A percentile compares a stretch with the other conserved stretches of the same genome.
These are phyloP conservation scores for Candida adriatica DNA, from an alignment of 805 yeast species.

Conservation along the genomic window DNA sequence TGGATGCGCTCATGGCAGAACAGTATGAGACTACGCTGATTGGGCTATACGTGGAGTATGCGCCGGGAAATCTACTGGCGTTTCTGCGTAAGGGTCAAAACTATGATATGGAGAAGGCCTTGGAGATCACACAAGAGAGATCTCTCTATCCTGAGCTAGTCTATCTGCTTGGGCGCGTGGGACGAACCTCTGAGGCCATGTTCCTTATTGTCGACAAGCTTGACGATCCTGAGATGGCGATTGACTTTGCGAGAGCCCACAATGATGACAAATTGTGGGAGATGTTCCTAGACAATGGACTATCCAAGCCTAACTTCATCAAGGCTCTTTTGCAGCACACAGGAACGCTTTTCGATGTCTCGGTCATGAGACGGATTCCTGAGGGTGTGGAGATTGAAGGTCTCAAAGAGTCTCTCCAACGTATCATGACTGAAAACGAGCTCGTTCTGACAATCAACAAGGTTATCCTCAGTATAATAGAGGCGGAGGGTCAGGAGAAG, in stretches of 20 bases:
- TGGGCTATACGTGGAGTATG: slow-evolving; percentile 55
- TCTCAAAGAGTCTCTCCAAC: slow-evolving; percentile 50
- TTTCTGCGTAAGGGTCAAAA: slow-evolving; percentile 55
- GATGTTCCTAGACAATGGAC: slow-evolving; percentile 61
- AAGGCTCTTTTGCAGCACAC: slow-evolving; percentile 64
- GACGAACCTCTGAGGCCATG: slow-evolving; percentile 72
- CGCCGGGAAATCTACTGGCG: slow-evolving; percentile 45
- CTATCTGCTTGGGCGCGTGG: slow-evolving; percentile 73
- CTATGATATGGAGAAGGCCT: slow-evolving; percentile 64
- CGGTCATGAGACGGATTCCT: slow-evolving; percentile 61
- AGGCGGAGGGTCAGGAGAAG: slow-evolving; percentile 39
- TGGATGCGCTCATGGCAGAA: slow-evolving; percentile 49
- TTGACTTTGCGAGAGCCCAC: slow-evolving; percentile 52
- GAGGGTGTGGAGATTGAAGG: slow-evolving; percentile 56
- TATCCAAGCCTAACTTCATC: slow-evolving; percentile 69
- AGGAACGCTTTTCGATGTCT: slow-evolving; percentile 60
- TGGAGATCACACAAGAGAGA: slow-evolving; percentile 51
- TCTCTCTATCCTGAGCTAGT: slow-evolving; percentile 66
- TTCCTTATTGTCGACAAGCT: slow-evolving; percentile 69
- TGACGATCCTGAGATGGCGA: slow-evolving; percentile 74
- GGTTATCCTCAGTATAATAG: slow-evolving; percentile 48
- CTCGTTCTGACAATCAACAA: slow-evolving; percentile 45
- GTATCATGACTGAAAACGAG: slow-evolving; percentile 59
- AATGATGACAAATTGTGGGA: slow-evolving; percentile 66
- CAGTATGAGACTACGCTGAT: slow-evolving; percentile 65